These are phyloP conservation scores for Zygosaccharomyces gambellarensis DNA, from an alignment of 805 yeast genomes.

Conservation along the genomic window DNA sequence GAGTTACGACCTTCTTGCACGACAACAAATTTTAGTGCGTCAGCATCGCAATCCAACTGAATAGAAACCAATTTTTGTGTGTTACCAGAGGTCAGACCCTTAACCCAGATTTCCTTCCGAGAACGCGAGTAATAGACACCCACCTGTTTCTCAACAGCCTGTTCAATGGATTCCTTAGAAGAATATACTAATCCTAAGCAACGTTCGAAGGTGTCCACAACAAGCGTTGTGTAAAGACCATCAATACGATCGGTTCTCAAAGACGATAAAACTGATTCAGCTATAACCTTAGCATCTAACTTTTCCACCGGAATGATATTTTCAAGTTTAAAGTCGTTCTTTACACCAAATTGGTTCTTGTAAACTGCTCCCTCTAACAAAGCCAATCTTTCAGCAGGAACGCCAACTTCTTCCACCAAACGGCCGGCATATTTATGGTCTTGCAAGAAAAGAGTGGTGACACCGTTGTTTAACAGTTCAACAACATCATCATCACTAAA, in stretches of 20 bases:
- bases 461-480: conserved; percentile 58
- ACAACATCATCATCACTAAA: conserved; percentile 43
- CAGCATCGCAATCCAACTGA: conserved; percentile 86
- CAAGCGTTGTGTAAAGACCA: conserved; percentile 79
- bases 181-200: conserved; percentile 91
- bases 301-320: conserved; percentile 12
- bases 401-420: conserved; percentile 41
- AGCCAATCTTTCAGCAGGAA: conserved; percentile 48
- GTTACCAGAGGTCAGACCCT: conserved; percentile 95
- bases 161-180: conserved; percentile 70
- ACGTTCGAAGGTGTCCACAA: conserved; percentile 61
- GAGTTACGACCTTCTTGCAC: conserved; percentile 63
- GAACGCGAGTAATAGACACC: conserved; percentile 93
- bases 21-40: conserved; percentile 81
- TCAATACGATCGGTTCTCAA: conserved; percentile 80
- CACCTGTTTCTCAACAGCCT: conserved; percentile 71
- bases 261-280: conserved; percentile 39
- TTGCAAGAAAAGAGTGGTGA: conserved; percentile 41
- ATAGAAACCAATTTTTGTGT: conserved; percentile 69
- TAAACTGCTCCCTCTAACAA: conserved; percentile 22
- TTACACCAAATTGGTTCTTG: conserved; percentile 16
- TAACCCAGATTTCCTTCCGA: conserved; percentile 89
- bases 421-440: conserved; percentile 28
- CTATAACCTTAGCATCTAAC: conserved; percentile 18
- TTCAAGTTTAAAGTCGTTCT: conserved; percentile 12